Base-by-base conservation (phyloP, 1,139 yeast species). In the Taphrina pruni region DNA sequence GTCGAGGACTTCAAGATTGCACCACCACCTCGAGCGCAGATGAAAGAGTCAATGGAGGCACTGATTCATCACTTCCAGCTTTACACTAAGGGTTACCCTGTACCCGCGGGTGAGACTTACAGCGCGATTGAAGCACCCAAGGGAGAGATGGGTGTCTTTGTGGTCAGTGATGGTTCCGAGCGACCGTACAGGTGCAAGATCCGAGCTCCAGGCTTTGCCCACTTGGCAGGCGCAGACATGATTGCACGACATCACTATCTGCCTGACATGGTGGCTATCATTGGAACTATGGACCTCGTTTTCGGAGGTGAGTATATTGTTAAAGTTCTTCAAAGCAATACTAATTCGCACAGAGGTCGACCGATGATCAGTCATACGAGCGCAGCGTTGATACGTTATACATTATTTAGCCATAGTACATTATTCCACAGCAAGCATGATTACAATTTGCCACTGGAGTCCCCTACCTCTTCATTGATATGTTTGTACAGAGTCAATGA, bases 21-120 rank as follows among this genome's bases (percentile, higher is more conserved):
- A 70, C 93, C 96, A 51, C 97, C 97, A 51, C 88, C 96, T 72
- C 87, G 95, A 79, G 78, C 86, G 38, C 78, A 85, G 75, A 90
- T 90, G 97, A 90, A 90, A 82, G 92, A 88, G 79, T 96, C 90
- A 81, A 90, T 90, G 97, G 97, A 90, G 82, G 89, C 95, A 39
- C 84, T 90, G 75, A 90, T 90, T 77, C 96, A 90, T 79, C 97
- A 90, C 81, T 90, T 90, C 84, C 83, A 90, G 78, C 83, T 89
- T 75, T 90, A 87, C 82, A 89, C 96, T 69, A 90, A 90, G 84
- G 97, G 97, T 74, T 90, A 87, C 78, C 87, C 89, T 64, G 97
- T 90, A 55, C 97, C 97, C 60, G 89, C 87, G 71, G 97, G 97
- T 75, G 97, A 90, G 82, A 89, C 97, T 36, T 90, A 90, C 79